These are phyloP conservation scores for Leucaena leucocephala DNA, from an alignment of 306 rosid genomes.

Conservation along the genomic window DNA sequence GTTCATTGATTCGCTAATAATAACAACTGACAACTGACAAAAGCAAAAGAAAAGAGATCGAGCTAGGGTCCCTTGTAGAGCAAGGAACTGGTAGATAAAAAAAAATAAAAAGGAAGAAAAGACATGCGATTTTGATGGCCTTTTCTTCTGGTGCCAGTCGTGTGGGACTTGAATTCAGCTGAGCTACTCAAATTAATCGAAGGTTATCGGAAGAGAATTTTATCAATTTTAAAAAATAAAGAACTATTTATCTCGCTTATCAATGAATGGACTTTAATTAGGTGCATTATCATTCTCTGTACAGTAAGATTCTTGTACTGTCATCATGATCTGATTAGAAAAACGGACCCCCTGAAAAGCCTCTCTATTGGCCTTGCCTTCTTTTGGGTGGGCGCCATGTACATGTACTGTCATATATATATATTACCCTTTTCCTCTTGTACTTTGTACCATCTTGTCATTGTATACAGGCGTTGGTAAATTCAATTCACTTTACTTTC, in stretches of 20 bases:
- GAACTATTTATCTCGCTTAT: neutral
- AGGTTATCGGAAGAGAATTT: slow-evolving; percentile 14
- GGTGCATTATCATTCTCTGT: slow-evolving; percentile 3
- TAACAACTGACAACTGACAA: neutral
- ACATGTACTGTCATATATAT: slow-evolving; percentile 6
- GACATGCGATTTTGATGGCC: slow-evolving; percentile 26
- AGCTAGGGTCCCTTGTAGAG: neutral
- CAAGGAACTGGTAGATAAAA: slow-evolving; percentile 6
- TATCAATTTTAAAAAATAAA: no score
- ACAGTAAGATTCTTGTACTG: slow-evolving; percentile 13
- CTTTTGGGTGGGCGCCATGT: slow-evolving; percentile 31
- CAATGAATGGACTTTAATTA: neutral
- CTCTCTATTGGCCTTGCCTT: slow-evolving; percentile 29
- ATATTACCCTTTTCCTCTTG: neutral
- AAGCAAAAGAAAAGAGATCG: neutral
- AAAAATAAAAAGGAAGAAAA: slow-evolving; percentile 22
- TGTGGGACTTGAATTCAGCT: slow-evolving; percentile 39
- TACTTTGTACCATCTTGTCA: slow-evolving; percentile 12
- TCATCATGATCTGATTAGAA: neutral
- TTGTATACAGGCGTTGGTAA: neutral
- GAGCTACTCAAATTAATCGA: slow-evolving; percentile 25
- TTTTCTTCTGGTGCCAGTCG: neutral
- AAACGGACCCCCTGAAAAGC: slow-evolving; percentile 27
- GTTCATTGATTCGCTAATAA: neutral
- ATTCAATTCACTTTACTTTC: slow-evolving; percentile 37